phyloP scores from a whole-genome alignment of 768 basidiomycete species.

The Phlebiopsis flavidoalba region DNA sequence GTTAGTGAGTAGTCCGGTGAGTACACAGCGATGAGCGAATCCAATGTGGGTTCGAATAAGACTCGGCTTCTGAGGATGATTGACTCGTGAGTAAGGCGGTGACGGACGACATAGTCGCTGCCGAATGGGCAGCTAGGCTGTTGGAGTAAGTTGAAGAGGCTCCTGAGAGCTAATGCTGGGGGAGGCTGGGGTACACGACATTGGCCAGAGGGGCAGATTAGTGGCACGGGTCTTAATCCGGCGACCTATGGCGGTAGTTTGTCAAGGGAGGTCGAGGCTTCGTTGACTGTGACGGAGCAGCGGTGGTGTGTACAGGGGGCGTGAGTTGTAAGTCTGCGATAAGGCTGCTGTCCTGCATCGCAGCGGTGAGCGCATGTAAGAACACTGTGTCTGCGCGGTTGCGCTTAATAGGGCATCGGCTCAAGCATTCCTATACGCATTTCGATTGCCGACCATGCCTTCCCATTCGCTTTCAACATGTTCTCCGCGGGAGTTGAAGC shows the following conservation, averaged over 20 bases:
- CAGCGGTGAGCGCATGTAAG: conserved; percentile 24
- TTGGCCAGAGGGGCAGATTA: conserved; percentile 90
- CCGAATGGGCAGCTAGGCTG: no score
- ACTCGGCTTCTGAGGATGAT: no score
- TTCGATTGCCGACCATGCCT: conserved; percentile 50
- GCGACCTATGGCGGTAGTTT: conserved; percentile 43
- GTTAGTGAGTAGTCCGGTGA: conserved; percentile 97
- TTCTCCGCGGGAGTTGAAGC: conserved; percentile 74
- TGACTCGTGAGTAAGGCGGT: conserved; percentile 98
- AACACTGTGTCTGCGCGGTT: conserved; percentile 29
- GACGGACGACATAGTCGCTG: conserved; percentile 91
- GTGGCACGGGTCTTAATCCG: conserved; percentile 79
- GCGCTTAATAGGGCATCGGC: conserved; percentile 55
- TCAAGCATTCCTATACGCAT: conserved; percentile 67
- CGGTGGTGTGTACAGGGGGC: conserved; percentile 71
- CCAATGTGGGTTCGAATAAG: conserved; percentile 95
- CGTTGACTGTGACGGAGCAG: conserved; percentile 70
- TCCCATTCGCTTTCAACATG: conserved; percentile 42
- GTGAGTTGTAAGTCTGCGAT: conserved; percentile 51
- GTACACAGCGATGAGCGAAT: conserved; percentile 97
- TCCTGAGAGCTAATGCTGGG: conserved; percentile 83
- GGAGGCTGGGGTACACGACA: conserved; percentile 92
- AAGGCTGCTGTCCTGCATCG: conserved; percentile 31
- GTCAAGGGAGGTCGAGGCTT: conserved; percentile 76
- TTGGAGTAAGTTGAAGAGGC: conserved; percentile 97